Conservation (phyloP, 169 alveolate species). For the Plasmodium gonderi region DNA sequence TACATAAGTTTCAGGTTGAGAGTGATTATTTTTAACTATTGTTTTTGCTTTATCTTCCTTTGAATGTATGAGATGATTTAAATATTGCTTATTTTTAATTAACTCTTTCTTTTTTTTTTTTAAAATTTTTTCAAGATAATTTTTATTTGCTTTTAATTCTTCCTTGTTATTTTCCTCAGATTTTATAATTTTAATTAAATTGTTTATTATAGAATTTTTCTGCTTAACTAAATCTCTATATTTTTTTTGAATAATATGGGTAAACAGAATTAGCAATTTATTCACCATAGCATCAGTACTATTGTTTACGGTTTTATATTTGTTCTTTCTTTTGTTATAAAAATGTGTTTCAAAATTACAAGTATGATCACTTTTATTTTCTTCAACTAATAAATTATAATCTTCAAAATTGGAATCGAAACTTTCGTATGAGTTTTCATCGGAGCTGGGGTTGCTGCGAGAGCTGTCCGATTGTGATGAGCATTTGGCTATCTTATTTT, state of each 20-base stretch:
- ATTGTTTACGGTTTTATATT: slow-evolving; percentile 17
- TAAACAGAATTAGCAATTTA: slow-evolving; percentile 27
- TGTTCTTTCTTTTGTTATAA: slow-evolving; percentile 10
- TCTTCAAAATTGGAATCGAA: slow-evolving; percentile 39
- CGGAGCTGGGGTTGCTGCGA: background rate
- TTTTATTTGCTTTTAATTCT: slow-evolving; percentile 34
- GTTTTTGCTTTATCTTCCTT: background rate
- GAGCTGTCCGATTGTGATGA: slow-evolving; percentile 37
- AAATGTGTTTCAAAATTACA: background rate
- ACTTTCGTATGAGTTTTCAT: slow-evolving; percentile 35
- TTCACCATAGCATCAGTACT: slow-evolving; percentile 15
- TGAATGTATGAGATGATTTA: slow-evolving; percentile 29
- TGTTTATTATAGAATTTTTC: slow-evolving; percentile 24
- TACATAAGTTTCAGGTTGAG: background rate
- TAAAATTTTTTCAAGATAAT: slow-evolving; percentile 18
- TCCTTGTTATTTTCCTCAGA: slow-evolving; percentile 59
- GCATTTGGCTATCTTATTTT: slow-evolving; percentile 7
- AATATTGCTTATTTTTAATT: slow-evolving; percentile 17
- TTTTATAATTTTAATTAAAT: slow-evolving; percentile 56
- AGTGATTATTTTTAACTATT: background rate
- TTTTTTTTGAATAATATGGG: slow-evolving; percentile 16
- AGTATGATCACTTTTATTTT: background rate
- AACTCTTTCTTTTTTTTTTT: slow-evolving; percentile 48
- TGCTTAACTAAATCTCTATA: slow-evolving; percentile 29
- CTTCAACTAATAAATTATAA: slow-evolving; percentile 7